These are phyloP conservation scores for Lithospermum erythrorhizon DNA, from an alignment of 257 asterid species.

Conservation along the genomic window DNA sequence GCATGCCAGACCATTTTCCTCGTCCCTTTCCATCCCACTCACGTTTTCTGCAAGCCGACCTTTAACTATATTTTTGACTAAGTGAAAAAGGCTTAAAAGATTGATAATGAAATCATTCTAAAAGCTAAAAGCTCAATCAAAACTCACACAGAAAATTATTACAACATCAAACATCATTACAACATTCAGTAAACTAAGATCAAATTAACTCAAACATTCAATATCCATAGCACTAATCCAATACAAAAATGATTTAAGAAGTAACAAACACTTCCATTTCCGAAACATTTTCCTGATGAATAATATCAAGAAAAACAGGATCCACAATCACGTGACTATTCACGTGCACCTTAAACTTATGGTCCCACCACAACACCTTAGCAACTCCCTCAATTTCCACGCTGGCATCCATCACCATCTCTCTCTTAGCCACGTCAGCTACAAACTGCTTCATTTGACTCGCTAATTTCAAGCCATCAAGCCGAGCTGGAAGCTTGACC, in stretches of 20 bases:
- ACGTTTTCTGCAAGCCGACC: too few species aligned
- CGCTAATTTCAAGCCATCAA: slow-evolving; percentile 68
- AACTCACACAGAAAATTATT: too few species aligned
- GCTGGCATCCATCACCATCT: slow-evolving; percentile 76
- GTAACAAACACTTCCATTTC: slow-evolving; percentile 37
- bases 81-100: too few species aligned
- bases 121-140: too few species aligned
- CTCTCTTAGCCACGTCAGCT: slow-evolving; percentile 61
- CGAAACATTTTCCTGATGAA: slow-evolving; percentile 71
- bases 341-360: slow-evolving; percentile 71
- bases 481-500: slow-evolving; percentile 75
- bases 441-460: slow-evolving; percentile 54
- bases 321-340: slow-evolving; percentile 93
- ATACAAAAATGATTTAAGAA: not conserved
- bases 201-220: too few species aligned
- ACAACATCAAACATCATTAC: too few species aligned
- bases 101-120: too few species aligned
- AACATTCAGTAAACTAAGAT: too few species aligned
- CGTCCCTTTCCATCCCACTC: too few species aligned
- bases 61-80: too few species aligned
- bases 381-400: slow-evolving; percentile 77
- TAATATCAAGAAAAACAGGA: slow-evolving; percentile 71
- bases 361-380: slow-evolving; percentile 86
- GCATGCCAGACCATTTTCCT: too few species aligned
- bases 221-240: too few species aligned